Evolutionary conservation across 208 protist genomes (phyloP).

Genomic region (Crithidia fasciculata): DNA sequence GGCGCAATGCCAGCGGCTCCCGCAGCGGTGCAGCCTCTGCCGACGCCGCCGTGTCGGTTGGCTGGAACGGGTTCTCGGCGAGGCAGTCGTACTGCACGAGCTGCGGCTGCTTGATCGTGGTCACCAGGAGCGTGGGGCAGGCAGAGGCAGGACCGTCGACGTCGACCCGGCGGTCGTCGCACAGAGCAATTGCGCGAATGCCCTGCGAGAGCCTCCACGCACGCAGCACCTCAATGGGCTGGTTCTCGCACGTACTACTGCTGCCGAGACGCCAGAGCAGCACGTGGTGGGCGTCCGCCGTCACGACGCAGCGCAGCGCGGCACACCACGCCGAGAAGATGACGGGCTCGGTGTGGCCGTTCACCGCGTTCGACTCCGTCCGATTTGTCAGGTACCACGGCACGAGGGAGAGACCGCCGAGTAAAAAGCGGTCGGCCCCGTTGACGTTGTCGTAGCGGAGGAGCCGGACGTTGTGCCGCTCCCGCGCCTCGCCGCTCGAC

Average conservation of each 20-base stretch:
- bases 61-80: slow-evolving; percentile 36
- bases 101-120: slow-evolving; percentile 43
- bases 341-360: slow-evolving; percentile 70
- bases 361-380: slow-evolving; percentile 41
- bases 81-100: slow-evolving; percentile 84
- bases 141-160: not conserved
- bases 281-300: slow-evolving; percentile 72
- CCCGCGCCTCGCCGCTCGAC: slow-evolving; percentile 22
- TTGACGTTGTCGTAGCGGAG: slow-evolving; percentile 72
- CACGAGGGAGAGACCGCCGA: slow-evolving; percentile 70
- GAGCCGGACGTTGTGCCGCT: slow-evolving; percentile 60
- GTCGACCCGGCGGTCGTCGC: not conserved
- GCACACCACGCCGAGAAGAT: slow-evolving; percentile 58
- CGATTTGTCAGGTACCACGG: slow-evolving; percentile 63
- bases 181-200: slow-evolving; percentile 58
- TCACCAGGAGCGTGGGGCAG: slow-evolving; percentile 30
- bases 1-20: slow-evolving; percentile 23
- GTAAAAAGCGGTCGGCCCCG: slow-evolving; percentile 58
- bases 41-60: slow-evolving; percentile 37
- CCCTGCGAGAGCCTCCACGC: slow-evolving; percentile 60
- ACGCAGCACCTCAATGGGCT: slow-evolving; percentile 26
- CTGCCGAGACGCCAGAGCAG: slow-evolving; percentile 62
- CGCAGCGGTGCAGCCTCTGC: not conserved
- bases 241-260: too few species aligned
- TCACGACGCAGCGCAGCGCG: slow-evolving; percentile 59